Evolutionary conservation across 108 stramenopile species (phyloP).

Genomic region (Aurantiochytrium sp.): DNA sequence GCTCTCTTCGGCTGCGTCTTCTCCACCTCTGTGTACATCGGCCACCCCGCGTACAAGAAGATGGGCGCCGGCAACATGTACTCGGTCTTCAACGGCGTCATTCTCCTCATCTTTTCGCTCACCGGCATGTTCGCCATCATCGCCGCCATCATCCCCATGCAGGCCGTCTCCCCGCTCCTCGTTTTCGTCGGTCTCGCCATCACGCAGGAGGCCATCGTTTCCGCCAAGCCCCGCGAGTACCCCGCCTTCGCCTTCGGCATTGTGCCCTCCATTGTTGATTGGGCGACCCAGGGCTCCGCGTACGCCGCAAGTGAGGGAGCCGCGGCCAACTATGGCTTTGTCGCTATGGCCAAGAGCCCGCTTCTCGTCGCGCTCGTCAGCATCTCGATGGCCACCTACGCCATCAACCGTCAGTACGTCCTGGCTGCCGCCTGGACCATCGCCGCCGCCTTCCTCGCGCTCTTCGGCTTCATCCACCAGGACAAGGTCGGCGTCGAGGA

Average conservation of each 20-base stretch:
- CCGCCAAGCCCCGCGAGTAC: neutral
- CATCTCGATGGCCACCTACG: neutral
- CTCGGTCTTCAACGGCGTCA: slow-evolving; percentile 33
- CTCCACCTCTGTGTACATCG: slow-evolving; percentile 44
- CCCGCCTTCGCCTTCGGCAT: neutral
- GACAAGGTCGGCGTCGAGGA: neutral
- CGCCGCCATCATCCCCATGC: slow-evolving; percentile 5
- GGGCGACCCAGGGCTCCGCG: neutral
- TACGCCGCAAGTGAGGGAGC: neutral
- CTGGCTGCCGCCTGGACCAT: neutral
- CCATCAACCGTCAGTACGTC: neutral
- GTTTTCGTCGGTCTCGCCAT: slow-evolving; percentile 1
- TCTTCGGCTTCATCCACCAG: slow-evolving; percentile 9
- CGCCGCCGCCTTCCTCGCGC: neutral
- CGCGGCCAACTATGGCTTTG: neutral
- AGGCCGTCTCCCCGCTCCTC: neutral
- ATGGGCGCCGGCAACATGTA: slow-evolving; percentile 40
- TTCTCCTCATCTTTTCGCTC: slow-evolving; percentile 31
- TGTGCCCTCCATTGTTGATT: neutral
- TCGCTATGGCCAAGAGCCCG: neutral
- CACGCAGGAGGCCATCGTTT: neutral
- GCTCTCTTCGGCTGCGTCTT: slow-evolving; percentile 44
- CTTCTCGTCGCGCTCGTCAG: neutral
- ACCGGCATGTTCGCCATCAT: slow-evolving; percentile 33
- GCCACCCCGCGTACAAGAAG: slow-evolving; percentile 42